Percentiles rank a stretch among this genome's conserved stretches.
These are phyloP conservation scores for Acanthamoeba sp. DNA, from an alignment of 208 protist species.

Conservation along the genomic window DNA sequence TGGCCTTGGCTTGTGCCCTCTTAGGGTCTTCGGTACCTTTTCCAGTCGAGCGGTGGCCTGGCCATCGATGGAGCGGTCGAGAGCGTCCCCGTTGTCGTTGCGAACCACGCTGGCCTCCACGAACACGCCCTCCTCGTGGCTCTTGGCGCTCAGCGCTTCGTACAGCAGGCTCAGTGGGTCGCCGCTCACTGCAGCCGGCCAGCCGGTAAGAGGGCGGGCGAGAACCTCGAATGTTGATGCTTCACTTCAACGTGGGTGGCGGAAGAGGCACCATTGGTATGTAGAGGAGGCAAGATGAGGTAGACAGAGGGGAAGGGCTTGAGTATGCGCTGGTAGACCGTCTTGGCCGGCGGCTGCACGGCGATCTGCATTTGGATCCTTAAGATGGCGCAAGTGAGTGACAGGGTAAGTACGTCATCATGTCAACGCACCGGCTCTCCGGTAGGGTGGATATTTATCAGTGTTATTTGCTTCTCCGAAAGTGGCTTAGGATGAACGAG, in stretches of 20 bases:
- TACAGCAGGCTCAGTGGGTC: background rate
- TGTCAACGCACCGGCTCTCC: no score
- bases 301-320: conserved; percentile 54
- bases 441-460: no score
- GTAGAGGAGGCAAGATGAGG: background rate
- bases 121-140: conserved; percentile 16
- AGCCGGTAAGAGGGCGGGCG: no score
- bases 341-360: background rate
- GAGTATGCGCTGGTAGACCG: no score
- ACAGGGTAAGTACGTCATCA: background rate
- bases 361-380: conserved; percentile 27
- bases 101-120: background rate
- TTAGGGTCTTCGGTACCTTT: background rate
- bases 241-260: no score
- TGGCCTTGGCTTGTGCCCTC: background rate
- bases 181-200: background rate
- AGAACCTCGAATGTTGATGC: no score
- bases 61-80: background rate
- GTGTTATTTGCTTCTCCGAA: no score
- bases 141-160: conserved; percentile 2
- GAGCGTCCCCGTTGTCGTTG: background rate
- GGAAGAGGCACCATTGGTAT: background rate
- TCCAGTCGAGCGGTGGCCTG: background rate
- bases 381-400: background rate
- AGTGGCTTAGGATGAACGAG: no score